phyloP scores from a whole-genome alignment of 2,329 filamentous ascomycete species.

The Pseudocercospora musae region DNA sequence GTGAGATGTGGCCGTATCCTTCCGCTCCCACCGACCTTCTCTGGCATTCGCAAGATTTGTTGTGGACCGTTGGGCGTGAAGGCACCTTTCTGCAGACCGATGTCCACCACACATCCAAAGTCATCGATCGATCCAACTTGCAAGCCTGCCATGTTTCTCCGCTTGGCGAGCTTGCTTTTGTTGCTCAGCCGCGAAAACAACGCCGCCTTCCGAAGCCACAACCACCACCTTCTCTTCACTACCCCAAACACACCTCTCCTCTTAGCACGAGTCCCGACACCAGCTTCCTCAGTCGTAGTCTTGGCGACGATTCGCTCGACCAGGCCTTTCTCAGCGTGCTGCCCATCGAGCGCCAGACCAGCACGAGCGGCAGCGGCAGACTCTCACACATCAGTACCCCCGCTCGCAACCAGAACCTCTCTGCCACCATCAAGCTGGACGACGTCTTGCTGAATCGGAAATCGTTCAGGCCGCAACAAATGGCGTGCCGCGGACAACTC shows the following conservation, averaged over 20 bases:
- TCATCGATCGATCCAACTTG: constrained; percentile 56
- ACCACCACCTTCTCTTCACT: constrained; percentile 13
- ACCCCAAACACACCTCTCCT: constrained; percentile 10
- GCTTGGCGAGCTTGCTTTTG: constrained; percentile 54
- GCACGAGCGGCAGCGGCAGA: constrained; percentile 15
- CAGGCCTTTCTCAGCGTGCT: constrained; percentile 51
- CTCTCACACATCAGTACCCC: constrained; percentile 12
- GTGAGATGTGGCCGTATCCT: constrained; percentile 57
- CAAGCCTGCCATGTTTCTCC: constrained; percentile 58
- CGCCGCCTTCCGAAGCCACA: constrained; percentile 33
- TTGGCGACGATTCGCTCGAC: constrained; percentile 57
- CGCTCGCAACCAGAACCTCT: constrained; percentile 14
- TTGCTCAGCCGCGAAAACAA: constrained; percentile 51
- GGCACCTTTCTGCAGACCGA: constrained; percentile 63
- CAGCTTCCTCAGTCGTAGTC: constrained; percentile 37
- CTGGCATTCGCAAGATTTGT: constrained; percentile 61
- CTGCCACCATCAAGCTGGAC: constrained; percentile 33
- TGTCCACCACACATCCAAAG: constrained; percentile 56
- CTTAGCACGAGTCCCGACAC: constrained; percentile 37
- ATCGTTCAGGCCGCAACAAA: constrained; percentile 29
- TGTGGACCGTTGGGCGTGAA: constrained; percentile 62
- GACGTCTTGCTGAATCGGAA: constrained; percentile 28
- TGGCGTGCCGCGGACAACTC: constrained; percentile 25
- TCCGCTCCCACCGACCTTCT: constrained; percentile 58
- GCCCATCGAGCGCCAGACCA: constrained; percentile 16